Base-by-base conservation (phyloP, 139 green algal genomes). In the Microglena sp. region DNA sequence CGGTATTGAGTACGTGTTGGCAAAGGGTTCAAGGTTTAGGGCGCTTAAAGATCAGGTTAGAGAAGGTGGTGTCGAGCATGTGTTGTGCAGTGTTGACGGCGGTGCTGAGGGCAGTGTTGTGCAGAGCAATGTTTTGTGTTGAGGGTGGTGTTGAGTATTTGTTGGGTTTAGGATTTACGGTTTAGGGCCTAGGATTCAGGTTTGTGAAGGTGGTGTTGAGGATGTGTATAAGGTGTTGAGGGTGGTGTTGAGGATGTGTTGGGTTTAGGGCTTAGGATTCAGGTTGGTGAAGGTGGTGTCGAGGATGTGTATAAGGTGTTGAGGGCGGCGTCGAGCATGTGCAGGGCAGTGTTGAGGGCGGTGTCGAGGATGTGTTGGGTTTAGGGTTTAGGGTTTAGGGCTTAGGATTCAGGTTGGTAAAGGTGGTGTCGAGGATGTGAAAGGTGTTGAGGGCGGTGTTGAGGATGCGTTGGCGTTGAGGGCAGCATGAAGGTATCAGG, bases 241-340 rank as follows among this genome's bases (percentile, higher is more conserved):
- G 50, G 50, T n/a, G 11, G 18, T 29, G 5, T 5, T 29, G 27
- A 18, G 6, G 22, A 4, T 22, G 46, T n/a, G 50, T 50, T n/a
- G 40, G 18, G 40, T 50, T 50, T 50, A 50, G 40, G 40, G 40
- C 40, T 50, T 50, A 11, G 40, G 40, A n/a, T 11, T 50, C 18
- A n/a, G 40, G 40, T 24, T 60, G n/a, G 31, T 24, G n/a, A 22
- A 60, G 27, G 7, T 60, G 24, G 31, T 60, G 24, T 60, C 31
- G 55, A 28, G 36, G 33, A 33, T 53, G 5, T 15, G 58, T 34
- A 65, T 11, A 21, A 65, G 58, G 33, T 34, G 58, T 62, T 6
- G 22, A n/a, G 5, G 50, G 50, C 22, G 11, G 18, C 55, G 5
- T 5, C 55, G 27, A 18, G 6, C 11, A 4, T 22, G 46, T n/a